Conservation (phyloP, 1,139 yeast genomes). For the Yamadazyma diddensiae region DNA sequence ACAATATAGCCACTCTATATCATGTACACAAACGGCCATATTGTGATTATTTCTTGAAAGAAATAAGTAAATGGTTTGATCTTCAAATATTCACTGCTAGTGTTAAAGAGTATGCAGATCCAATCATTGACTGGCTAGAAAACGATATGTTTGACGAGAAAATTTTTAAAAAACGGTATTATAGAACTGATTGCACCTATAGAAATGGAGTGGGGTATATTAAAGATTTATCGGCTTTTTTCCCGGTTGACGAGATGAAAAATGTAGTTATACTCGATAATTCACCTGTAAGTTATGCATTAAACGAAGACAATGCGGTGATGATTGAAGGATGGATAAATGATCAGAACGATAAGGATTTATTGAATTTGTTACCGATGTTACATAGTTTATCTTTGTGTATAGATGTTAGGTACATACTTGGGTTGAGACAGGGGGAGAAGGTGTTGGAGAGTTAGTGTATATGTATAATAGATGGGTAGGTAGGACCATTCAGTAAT, state of each 20-base stretch:
- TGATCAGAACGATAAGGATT: constrained; percentile 84
- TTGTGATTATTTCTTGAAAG: constrained; percentile 78
- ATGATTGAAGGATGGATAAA: constrained; percentile 97
- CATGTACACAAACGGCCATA: constrained; percentile 90
- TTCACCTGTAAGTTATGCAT: constrained; percentile 84
- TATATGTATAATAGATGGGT: too few species aligned
- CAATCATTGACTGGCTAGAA: constrained; percentile 85
- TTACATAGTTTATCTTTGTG: constrained; percentile 75
- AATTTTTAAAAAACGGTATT: constrained; percentile 59
- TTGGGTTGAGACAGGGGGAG: constrained; percentile 79
- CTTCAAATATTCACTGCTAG: constrained; percentile 91
- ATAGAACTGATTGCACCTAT: constrained; percentile 77
- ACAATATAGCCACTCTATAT: constrained; percentile 70
- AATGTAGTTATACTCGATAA: constrained; percentile 83
- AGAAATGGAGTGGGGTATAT: constrained; percentile 82
- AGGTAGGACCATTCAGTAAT: too few species aligned
- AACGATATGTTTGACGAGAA: constrained; percentile 27
- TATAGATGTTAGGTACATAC: constrained; percentile 80
- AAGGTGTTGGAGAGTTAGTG: constrained; percentile 63
- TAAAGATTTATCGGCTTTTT: constrained; percentile 66
- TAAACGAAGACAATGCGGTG: constrained; percentile 84
- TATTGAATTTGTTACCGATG: constrained; percentile 77
- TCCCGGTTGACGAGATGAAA: constrained; percentile 56
- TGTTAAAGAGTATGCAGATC: constrained; percentile 94
- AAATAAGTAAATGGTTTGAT: constrained; percentile 84